Evolutionary conservation across 106 monocot species (phyloP).

Genomic region (Gastrodia elata): DNA sequence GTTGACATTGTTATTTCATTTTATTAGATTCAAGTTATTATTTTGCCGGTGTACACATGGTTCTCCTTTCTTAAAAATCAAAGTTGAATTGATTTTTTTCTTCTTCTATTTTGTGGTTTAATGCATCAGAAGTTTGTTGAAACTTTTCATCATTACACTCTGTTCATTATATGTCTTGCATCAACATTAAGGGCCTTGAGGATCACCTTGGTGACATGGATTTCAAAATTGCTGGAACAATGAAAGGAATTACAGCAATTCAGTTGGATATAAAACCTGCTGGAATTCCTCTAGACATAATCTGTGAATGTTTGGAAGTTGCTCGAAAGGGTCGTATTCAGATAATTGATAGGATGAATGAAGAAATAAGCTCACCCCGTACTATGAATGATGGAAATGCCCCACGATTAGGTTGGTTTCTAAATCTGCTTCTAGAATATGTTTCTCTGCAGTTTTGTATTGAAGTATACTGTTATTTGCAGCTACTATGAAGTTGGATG

Average conservation of each 20-base stretch:
- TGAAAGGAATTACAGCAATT: slow-evolving; percentile 82
- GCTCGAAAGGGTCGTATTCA: slow-evolving; percentile 62
- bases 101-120: not conserved
- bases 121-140: not conserved
- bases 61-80: not conserved
- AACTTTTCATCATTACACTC: not conserved
- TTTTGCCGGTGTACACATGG: not conserved
- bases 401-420: slow-evolving; percentile 54
- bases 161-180: not conserved
- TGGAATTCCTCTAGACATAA: slow-evolving; percentile 88
- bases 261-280: slow-evolving; percentile 98
- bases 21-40: not conserved
- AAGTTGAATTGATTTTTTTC: not conserved
- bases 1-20: not conserved
- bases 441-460: not conserved
- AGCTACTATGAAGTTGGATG: slow-evolving; percentile 62
- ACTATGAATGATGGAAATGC: slow-evolving; percentile 42
- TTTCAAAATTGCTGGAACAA: slow-evolving; percentile 95
- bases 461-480: slow-evolving; percentile 1
- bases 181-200: slow-evolving; percentile 65
- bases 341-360: slow-evolving; percentile 84
- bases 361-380: slow-evolving; percentile 64
- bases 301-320: slow-evolving; percentile 76
- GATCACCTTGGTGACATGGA: slow-evolving; percentile 99
- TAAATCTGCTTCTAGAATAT: not conserved